phyloP scores from a whole-genome alignment of 768 basidiomycete genomes.

The Lactarius hengduanensis region DNA sequence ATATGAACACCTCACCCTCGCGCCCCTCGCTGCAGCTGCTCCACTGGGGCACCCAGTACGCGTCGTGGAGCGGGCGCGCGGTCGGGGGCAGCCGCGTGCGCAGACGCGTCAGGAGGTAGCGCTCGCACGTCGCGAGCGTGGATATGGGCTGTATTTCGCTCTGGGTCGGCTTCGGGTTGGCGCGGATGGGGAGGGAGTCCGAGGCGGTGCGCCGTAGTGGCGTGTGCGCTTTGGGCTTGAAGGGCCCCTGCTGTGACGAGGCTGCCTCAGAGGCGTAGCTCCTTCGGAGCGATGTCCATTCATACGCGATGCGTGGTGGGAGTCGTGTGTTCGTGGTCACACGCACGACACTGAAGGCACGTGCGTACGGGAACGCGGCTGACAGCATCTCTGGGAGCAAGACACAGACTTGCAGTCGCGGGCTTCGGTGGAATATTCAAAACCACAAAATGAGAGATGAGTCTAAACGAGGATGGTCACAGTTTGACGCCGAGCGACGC shows the following conservation, averaged over 20 bases:
- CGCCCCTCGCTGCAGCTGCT: conserved; percentile 41
- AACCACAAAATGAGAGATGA: background rate
- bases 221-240: conserved; percentile 78
- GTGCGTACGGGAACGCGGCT: background rate
- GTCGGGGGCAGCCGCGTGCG: conserved; percentile 51
- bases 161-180: conserved; percentile 83
- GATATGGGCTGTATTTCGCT: conserved; percentile 77
- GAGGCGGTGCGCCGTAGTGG: conserved; percentile 80
- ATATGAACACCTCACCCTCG: conserved; percentile 85
- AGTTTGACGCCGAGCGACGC: conserved; percentile 3
- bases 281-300: conserved; percentile 1
- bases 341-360: background rate
- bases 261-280: conserved; percentile 17
- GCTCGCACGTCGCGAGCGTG: conserved; percentile 84
- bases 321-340: background rate
- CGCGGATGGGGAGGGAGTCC: conserved; percentile 81
- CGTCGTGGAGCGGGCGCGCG: conserved; percentile 65
- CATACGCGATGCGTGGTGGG: background rate
- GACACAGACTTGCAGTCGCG: background rate
- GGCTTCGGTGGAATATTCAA: background rate
- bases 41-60: conserved; percentile 77
- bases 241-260: background rate
- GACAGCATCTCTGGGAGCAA: conserved; percentile 4
- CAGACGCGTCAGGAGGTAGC: conserved; percentile 68
- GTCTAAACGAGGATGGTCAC: background rate